These are phyloP conservation scores for Schizopora paradoxa DNA, from an alignment of 1,284 basidiomycete species.

Conservation along the genomic window DNA sequence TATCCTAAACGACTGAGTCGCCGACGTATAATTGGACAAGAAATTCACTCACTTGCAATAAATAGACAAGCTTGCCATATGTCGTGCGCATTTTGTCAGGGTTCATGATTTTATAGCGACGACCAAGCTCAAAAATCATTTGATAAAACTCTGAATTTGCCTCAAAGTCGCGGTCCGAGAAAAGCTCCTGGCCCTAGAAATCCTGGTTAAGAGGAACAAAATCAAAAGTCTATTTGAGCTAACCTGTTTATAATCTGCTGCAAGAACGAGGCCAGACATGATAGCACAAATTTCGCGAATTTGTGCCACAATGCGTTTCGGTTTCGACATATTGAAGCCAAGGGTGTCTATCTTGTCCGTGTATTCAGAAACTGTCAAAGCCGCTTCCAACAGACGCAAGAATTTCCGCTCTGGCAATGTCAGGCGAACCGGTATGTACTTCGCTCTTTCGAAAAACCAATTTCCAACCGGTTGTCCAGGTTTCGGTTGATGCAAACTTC, in stretches of 20 bases:
- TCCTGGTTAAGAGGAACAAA: not conserved
- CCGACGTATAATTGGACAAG: constrained; percentile 13
- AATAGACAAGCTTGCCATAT: constrained; percentile 78
- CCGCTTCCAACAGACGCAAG: constrained; percentile 74
- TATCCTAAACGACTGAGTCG: constrained; percentile 46
- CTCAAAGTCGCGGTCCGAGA: constrained; percentile 70
- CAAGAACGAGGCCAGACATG: constrained; percentile 70
- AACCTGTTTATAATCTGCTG: constrained; percentile 70
- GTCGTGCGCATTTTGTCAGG: constrained; percentile 83
- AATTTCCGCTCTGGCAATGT: constrained; percentile 69
- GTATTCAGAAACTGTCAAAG: constrained; percentile 75
- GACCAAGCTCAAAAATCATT: constrained; percentile 69
- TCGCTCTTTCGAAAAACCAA: constrained; percentile 75
- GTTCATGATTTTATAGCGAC: constrained; percentile 82
- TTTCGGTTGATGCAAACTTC: constrained; percentile 38
- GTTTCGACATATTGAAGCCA: constrained; percentile 65
- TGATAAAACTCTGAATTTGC: constrained; percentile 74
- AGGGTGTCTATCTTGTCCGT: constrained; percentile 81
- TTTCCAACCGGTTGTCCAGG: constrained; percentile 61
- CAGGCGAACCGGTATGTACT: constrained; percentile 71
- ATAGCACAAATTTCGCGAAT: constrained; percentile 80
- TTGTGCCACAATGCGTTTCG: constrained; percentile 76
- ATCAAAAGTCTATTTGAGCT: not conserved
- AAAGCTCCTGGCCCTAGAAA: constrained; percentile 64
- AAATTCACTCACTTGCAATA: constrained; percentile 55